These are phyloP conservation scores for Chaetomium strumarium DNA, from an alignment of 2,329 filamentous ascomycete genomes.

Conservation along the genomic window DNA sequence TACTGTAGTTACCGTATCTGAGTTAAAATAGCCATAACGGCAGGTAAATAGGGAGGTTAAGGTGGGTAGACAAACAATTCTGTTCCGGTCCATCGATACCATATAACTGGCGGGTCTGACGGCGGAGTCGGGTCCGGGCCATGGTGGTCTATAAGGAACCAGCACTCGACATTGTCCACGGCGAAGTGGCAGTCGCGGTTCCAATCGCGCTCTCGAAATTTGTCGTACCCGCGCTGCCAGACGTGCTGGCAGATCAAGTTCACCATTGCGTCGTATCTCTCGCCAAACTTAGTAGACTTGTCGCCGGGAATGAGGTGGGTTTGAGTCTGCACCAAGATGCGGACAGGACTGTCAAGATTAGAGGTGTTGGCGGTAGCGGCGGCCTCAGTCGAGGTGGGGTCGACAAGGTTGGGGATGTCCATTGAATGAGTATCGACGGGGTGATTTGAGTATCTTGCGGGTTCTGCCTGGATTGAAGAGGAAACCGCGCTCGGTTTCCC, in stretches of 20 bases:
- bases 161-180: constrained; percentile 2
- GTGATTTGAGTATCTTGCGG: too few relatives aligned
- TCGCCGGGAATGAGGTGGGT: constrained; percentile 7
- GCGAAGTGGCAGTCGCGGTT: constrained; percentile 21
- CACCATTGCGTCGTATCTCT: not conserved
- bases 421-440: too few relatives aligned
- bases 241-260: constrained; percentile 8
- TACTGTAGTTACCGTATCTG: too few relatives aligned
- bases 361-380: not conserved
- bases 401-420: too few relatives aligned
- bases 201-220: not conserved
- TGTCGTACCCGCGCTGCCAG: constrained; percentile 1
- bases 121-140: not conserved
- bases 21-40: not conserved
- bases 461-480: too few relatives aligned
- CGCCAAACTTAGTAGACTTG: not conserved
- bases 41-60: not conserved
- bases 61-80: constrained; percentile 5
- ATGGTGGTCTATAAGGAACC: constrained; percentile 9
- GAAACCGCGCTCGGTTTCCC: too few relatives aligned
- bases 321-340: not conserved
- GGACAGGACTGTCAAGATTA: not conserved
- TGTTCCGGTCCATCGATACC: constrained; percentile 4
- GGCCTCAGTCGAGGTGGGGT: not conserved
- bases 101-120: not conserved